Evolutionary conservation across 345 rosid species (phyloP).

Genomic region (Bruguiera parviflora): DNA sequence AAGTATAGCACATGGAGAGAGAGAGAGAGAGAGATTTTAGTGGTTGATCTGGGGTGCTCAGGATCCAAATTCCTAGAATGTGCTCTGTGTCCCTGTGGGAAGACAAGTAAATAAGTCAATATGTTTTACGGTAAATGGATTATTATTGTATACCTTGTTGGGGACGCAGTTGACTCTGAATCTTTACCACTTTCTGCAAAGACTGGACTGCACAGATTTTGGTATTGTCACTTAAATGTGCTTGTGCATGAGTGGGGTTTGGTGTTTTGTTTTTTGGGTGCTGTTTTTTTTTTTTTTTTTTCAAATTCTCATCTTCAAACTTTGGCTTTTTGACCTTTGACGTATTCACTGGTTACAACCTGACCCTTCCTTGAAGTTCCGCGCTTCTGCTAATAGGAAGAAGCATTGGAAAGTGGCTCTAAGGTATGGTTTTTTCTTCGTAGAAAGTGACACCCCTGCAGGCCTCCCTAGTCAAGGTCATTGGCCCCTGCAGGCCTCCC

Average conservation of each 20-base stretch:
- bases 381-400: background rate
- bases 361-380: constrained; percentile 1
- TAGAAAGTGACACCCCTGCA: background rate
- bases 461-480: background rate
- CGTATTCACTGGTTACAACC: background rate
- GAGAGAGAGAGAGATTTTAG: background rate
- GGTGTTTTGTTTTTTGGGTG: background rate
- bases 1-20: constrained; percentile 9
- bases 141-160: constrained; percentile 20
- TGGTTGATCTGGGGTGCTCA: too few relatives aligned
- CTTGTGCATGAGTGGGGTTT: background rate
- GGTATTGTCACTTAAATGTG: background rate
- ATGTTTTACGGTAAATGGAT: too few relatives aligned
- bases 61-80: too few relatives aligned
- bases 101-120: too few relatives aligned
- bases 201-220: constrained; percentile 11
- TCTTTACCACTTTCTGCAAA: background rate
- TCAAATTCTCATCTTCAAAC: background rate
- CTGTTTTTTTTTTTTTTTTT: background rate
- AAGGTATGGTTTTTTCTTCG: too few relatives aligned
- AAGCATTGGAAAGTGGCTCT: too few relatives aligned
- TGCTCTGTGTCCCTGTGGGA: too few relatives aligned
- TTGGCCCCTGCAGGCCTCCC: background rate
- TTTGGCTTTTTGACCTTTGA: background rate
- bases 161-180: constrained; percentile 31